Evolutionary conservation across 2,329 filamentous ascomycete genomes (phyloP).

Genomic region (Pseudogymnoascus sp.): DNA sequence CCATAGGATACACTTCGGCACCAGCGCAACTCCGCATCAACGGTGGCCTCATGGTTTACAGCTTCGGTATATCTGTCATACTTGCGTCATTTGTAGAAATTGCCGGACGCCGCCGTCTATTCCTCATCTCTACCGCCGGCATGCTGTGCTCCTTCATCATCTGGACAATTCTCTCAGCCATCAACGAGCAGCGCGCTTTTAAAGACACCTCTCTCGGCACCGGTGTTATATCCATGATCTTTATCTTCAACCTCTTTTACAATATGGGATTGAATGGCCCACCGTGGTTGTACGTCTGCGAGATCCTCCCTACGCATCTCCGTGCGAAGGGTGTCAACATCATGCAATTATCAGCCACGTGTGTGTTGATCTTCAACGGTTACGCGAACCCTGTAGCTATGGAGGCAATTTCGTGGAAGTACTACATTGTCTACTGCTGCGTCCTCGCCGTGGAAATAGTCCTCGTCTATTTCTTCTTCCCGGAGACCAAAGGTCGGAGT

Average conservation of each 20-base stretch:
- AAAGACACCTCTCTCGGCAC: slow-evolving; percentile 21
- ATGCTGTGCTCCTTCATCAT: slow-evolving; percentile 29
- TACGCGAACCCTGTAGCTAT: slow-evolving; percentile 36
- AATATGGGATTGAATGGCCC: not conserved
- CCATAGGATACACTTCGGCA: slow-evolving; percentile 18
- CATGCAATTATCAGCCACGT: slow-evolving; percentile 21
- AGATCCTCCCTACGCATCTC: not conserved
- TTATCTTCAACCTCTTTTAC: slow-evolving; percentile 25
- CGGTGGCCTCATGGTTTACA: slow-evolving; percentile 19
- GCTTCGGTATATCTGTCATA: slow-evolving; percentile 10
- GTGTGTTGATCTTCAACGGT: slow-evolving; percentile 32
- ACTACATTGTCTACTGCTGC: slow-evolving; percentile 17
- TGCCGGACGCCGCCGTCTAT: slow-evolving; percentile 19
- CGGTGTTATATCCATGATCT: slow-evolving; percentile 31
- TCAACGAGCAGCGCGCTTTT: slow-evolving; percentile 14
- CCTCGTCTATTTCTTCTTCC: slow-evolving; percentile 13
- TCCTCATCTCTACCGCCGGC: slow-evolving; percentile 15
- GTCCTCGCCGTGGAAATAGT: slow-evolving; percentile 12
- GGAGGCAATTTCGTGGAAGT: slow-evolving; percentile 28
- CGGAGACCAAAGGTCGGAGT: slow-evolving; percentile 15
- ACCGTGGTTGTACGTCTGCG: not conserved
- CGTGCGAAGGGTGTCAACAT: not conserved
- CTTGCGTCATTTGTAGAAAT: slow-evolving; percentile 17
- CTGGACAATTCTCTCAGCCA: slow-evolving; percentile 18
- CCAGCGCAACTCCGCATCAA: slow-evolving; percentile 20